Conservation (phyloP, 768 basidiomycete species). For the Leccinum disarticulatum region DNA sequence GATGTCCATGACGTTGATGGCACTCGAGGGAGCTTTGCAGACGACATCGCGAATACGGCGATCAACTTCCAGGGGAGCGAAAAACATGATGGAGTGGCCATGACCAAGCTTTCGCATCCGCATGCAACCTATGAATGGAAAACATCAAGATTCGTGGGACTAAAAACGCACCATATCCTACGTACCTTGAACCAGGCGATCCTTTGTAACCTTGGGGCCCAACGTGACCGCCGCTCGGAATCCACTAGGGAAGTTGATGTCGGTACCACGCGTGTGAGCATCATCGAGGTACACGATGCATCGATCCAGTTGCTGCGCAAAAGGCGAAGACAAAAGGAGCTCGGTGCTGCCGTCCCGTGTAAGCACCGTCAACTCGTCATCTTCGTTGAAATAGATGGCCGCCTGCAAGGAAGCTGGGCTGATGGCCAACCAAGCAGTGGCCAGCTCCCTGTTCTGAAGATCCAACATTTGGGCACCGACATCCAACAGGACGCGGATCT, state of each 20-base stretch:
- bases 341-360: slow-evolving; percentile 31
- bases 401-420: slow-evolving; percentile 18
- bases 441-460: slow-evolving; percentile 43
- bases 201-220: slow-evolving; percentile 36
- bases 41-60: slow-evolving; percentile 33
- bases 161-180: not conserved
- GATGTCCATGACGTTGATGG: slow-evolving; percentile 32
- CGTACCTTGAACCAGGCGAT: slow-evolving; percentile 39
- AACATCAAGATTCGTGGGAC: not conserved
- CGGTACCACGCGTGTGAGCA: slow-evolving; percentile 41
- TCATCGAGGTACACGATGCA: slow-evolving; percentile 41
- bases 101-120: slow-evolving; percentile 50
- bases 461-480: slow-evolving; percentile 61
- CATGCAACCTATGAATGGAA: slow-evolving; percentile 45
- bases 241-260: slow-evolving; percentile 35
- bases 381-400: slow-evolving; percentile 34
- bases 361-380: slow-evolving; percentile 36
- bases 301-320: slow-evolving; percentile 33
- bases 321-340: slow-evolving; percentile 34
- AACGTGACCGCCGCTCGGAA: slow-evolving; percentile 40
- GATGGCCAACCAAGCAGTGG: slow-evolving; percentile 39
- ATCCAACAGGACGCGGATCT: slow-evolving; percentile 50
- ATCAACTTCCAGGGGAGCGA: slow-evolving; percentile 44
- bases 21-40: slow-evolving; percentile 4
- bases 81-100: slow-evolving; percentile 49